Evolutionary conservation across 805 yeast genomes (phyloP), one percentile per base, ranked within the genome.

Genomic region (Starmerella vaccinii): DNA sequence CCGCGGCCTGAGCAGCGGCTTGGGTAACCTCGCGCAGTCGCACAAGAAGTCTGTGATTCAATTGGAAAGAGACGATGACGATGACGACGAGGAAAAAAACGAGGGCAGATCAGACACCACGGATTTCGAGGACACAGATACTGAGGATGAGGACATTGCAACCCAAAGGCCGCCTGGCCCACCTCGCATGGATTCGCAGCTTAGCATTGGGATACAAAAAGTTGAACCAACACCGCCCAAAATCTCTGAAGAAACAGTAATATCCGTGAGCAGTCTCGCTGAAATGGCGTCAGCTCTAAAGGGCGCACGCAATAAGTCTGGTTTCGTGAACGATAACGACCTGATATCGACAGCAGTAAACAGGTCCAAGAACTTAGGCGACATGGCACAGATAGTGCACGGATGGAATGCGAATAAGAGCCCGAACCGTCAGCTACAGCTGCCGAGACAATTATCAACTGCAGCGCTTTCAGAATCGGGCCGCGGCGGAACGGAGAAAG

Each of bases 191-290:
- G 47, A 50, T 16, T 27, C 53, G 16, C 55, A 51, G 1, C 39
- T 59, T 4, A 51, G 48, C 29, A 30, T 58, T 6, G 61, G 61
- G 9, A 52, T 59, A 13, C 58, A 49, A 27, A 54, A 53, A 4
- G 57, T 59, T 21, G 61, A 53, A 33, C 62, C 63, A 9, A 57
- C 59, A 2, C 60, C 62, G 19, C 59, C 63, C 3, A 57, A 59
- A 39, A 39, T 59, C 16, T 46, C 56, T 13, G 61, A 57, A 21
- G 63, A 60, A 22, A 55, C 58, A 5, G 63, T 60, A 2, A 56
- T 60, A 3, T 49, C 59, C 4, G 61, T 60, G 6, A 54, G 59
- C 29, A 56, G 59, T 33, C 26, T 57, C 13, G 60, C 60, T 2
- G 61, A 56, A 22, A 59, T 59, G 62, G 62, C 62, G 2, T 37